Evolutionary conservation across 768 basidiomycete species (phyloP), one percentile per base, ranked within the genome.

Genomic region (Fomitopsis serialis): DNA sequence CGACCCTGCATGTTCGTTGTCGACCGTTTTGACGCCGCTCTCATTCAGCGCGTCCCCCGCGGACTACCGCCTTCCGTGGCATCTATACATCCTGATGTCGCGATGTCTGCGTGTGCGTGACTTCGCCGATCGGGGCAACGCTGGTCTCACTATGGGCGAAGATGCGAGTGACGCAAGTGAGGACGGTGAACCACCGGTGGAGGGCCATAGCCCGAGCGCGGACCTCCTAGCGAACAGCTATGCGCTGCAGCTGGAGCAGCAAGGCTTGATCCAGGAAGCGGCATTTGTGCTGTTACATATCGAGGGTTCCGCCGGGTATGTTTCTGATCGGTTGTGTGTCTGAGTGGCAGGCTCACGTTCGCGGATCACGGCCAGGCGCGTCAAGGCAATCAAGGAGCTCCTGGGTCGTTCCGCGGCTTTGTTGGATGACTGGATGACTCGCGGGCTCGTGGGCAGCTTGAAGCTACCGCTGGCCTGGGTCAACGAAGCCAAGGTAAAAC

Each of bases 41-140:
- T 89, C 89, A 22, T 92, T 89, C 58, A 79, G 84, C 1, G 70
- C 87, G 2, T 86, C 83, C 6, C 86, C 87, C 0, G 68, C 82
- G n/a, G 93, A 95, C 66, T 85, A 82, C 65, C 82, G 92, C 21
- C 72, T 97, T 52, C 78, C 89, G 7, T 99, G 96, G 96, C 93
- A 98, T 69, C 64, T 98, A 32, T 98, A 96, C 67, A 80, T 93
- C 51, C 73, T 98, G 32, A 73, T 98, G 45, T 88, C 93, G 15
- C 79, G 87, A 23, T 89, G 87, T 55, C 83, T 97, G 72, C 77
- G 86, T 24, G 71, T 88, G 35, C 81, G 94, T 21, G 95, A 98
- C 66, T 89, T 96, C 59, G 81, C 83, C n/a, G 96, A 98, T 66
- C 80, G 94, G 10, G 78, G 76, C 34, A 45, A 34, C 2, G 35